Evolutionary conservation across 225 moss, liverwort and hornwort species (phyloP).

Genomic region (Straminergon stramineum): DNA sequence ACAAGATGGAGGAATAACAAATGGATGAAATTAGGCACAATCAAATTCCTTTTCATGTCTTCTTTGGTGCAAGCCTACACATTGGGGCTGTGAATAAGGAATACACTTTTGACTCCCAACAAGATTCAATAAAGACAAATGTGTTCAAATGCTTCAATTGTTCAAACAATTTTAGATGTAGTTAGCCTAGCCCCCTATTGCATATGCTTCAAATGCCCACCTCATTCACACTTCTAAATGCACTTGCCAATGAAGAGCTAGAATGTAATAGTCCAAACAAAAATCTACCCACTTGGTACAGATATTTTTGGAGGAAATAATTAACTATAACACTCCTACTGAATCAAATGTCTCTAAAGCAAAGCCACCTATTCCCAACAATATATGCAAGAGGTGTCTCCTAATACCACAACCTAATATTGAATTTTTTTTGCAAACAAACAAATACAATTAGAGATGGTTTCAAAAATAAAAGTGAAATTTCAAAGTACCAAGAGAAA

Average conservation of each 20-base stretch:
- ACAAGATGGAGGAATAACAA: neutral
- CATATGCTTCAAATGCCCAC: rapidly evolving
- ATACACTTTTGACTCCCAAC: neutral
- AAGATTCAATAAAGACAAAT: neutral
- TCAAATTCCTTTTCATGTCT: neutral
- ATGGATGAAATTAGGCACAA: neutral
- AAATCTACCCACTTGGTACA: neutral
- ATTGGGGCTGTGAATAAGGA: rapidly evolving
- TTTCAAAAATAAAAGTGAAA: neutral
- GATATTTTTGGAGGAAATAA: neutral
- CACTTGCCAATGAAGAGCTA: rapidly evolving
- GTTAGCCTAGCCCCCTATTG: rapidly evolving
- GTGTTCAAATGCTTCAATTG: neutral
- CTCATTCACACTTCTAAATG: rapidly evolving
- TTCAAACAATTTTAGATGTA: neutral
- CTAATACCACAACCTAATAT: neutral
- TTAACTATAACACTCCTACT: too few species aligned
- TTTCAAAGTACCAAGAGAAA: neutral
- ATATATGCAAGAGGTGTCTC: neutral
- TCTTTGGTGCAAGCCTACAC: neutral
- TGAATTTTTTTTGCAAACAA: neutral
- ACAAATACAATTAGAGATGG: neutral
- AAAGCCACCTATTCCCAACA: neutral
- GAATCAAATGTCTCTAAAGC: neutral
- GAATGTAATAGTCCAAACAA: rapidly evolving